Evolutionary conservation across 305 asterid genomes (phyloP), one percentile per base, ranked within the genome.

Genomic region (Coffea humblotiana): DNA sequence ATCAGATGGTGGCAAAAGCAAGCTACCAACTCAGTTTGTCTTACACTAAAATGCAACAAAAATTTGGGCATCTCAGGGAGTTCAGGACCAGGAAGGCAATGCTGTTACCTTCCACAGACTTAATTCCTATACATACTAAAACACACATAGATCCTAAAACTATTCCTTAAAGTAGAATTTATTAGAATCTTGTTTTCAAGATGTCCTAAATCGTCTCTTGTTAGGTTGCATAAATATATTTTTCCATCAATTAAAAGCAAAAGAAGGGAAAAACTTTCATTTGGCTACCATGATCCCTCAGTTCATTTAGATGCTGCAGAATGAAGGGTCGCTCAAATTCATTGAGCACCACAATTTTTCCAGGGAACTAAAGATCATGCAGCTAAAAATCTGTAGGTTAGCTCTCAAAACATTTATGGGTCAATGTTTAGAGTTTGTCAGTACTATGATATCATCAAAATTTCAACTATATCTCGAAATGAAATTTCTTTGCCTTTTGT

Each of bases 1-100:
- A 75, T 32, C 54, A 58, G 40, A 56, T 37, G 3, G 21, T 48
- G 29, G 45, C 47, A 8, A 40, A 51, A 77, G 40, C 51, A 48
- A 77, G 51, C 23, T 40, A 14, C 48, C 48, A 56, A 21, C 67
- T 6, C 54, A 51, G 49, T 48, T 48, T 72, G 16, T 29, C 63
- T 35, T 63, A 23, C 23, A 49, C 29, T 45, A 56, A 60, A 71
- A 61, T 45, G 72, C 61, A 12, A 79, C n/a, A 29, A 68, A 78
- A 16, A 52, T 6, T 65, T 51, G 48, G 45, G 13, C 14, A 45
- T n/a, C 15, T 48, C 32, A 68, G 0, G 25, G 32, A 63, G 40
- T 11, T 71, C 54, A 61, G 6, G 23, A 58, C 52, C 52, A 60
- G 13, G 29, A 29, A 60, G 48, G 71, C 66, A 29, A 71, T 37